Evolutionary conservation across 2,329 filamentous ascomycete genomes (phyloP), one percentile per base, ranked within the genome.

Genomic region (Macrophomina tecta): DNA sequence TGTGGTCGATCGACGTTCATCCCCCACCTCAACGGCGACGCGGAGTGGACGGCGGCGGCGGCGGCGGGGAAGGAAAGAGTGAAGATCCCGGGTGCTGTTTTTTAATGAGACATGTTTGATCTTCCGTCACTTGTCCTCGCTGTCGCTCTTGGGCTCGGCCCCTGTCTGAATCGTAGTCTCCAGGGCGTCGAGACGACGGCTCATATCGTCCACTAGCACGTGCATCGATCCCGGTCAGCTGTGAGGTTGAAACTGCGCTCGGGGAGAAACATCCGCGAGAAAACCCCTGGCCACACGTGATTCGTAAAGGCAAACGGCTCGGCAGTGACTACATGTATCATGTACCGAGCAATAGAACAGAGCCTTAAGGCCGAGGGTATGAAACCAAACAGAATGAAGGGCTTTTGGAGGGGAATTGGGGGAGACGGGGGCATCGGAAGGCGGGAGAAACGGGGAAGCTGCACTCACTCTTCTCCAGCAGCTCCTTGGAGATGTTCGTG

Each of bases 131-230:
- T 58, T 58, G 53, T 61, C 55, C 42, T 63, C 65, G 30, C 52
- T 40, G 46, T 67, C 65, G 49, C 58, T 63, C 56, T 62, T 67
- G 5, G 64, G 55, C 9, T 66, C 48, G 23, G 48, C 76, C 67
- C 82, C 85, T 46, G 86, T 84, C 72, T 87, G 84, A 52, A 96
- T 83, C 14, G 90, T 89, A 30, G 90, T 84, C 77, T 96, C 94
- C 11, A 97, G 85, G 67, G 89, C 92, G 76, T 97, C 94, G 28
- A 97, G 82, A 32, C 94, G 88, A 68, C 90, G 86, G 14, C 92
- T 91, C 93, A 97, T 97, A 70, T 97, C 93, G 75, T 97, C 94
- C 91, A 97, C 93, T 97, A 32, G 51, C 23, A 23, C 1, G 11
- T 18, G 61, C 67, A 32, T 28, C 12, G 11, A 18, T 30, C 28